Evolutionary conservation across 2,329 filamentous ascomycete genomes (phyloP).

Genomic region (Beauveria medogensis): DNA sequence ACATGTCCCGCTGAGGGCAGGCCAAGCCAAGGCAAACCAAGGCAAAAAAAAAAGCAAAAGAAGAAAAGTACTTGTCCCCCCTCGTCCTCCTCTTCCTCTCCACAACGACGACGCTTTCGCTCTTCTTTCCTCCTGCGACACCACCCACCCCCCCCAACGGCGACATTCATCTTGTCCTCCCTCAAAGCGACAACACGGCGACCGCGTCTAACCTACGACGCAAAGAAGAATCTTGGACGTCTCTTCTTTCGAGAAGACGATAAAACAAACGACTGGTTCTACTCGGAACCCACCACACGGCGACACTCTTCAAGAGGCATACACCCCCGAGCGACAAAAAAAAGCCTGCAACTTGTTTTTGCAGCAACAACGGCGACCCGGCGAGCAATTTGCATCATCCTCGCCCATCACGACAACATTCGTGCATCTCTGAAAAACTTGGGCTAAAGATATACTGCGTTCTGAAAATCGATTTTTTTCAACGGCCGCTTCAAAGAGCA

Average conservation of each 20-base stretch:
- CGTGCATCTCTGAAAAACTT: neutral
- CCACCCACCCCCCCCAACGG: neutral
- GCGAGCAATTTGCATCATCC: neutral
- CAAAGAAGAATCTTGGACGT: neutral
- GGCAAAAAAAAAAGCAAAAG: neutral
- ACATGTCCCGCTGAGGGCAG: too few species aligned
- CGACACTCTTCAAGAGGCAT: neutral
- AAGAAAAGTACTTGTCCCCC: neutral
- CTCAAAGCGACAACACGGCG: constrained; percentile 1
- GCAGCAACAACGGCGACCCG: constrained; percentile 2
- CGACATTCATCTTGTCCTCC: constrained; percentile 3
- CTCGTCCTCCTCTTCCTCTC: neutral
- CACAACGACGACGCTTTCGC: neutral
- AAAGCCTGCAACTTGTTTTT: neutral
- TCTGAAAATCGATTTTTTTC: neutral
- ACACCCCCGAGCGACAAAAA: neutral
- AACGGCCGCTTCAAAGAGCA: neutral
- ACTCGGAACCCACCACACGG: neutral
- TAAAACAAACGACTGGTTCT: neutral
- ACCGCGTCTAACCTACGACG: constrained; percentile 1
- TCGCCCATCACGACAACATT: neutral
- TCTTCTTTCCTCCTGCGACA: constrained; percentile 8
- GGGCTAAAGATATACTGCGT: neutral
- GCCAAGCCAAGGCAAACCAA: neutral
- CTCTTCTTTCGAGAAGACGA: neutral